Evolutionary conservation across 139 green algal genomes (phyloP).

Genomic region (Tetradesmus obliquus): DNA sequence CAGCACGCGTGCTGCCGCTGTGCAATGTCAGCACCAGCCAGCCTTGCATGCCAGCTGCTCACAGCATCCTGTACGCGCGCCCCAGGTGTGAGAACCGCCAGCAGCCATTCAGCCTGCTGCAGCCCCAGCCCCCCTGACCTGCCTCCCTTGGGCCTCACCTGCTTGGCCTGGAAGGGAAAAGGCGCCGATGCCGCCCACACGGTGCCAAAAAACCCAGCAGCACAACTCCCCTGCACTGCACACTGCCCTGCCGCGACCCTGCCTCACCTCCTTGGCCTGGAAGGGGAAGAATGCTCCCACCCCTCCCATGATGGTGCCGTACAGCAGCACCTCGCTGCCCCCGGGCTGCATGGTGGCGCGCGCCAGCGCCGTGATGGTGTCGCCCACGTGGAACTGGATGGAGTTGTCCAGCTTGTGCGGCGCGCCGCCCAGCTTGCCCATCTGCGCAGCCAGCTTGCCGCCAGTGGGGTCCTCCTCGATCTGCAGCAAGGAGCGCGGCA

Average conservation of each 20-base stretch:
- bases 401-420: slow-evolving; percentile 91
- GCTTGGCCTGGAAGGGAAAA: too few species aligned
- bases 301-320: slow-evolving; percentile 87
- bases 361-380: slow-evolving; percentile 90
- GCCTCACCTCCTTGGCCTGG: slow-evolving; percentile 53
- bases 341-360: slow-evolving; percentile 82
- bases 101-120: too few species aligned
- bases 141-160: too few species aligned
- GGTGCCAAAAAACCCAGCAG: too few species aligned
- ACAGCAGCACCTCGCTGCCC: slow-evolving; percentile 87
- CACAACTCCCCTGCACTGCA: too few species aligned
- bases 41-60: too few species aligned
- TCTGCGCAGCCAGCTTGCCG: slow-evolving; percentile 83
- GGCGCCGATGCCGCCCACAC: too few species aligned
- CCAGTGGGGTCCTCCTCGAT: slow-evolving; percentile 98
- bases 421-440: slow-evolving; percentile 85
- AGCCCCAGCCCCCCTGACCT: neutral
- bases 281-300: slow-evolving; percentile 95
- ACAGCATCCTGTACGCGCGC: too few species aligned
- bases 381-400: slow-evolving; percentile 94
- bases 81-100: too few species aligned
- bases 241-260: too few species aligned
- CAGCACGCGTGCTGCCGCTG: neutral
- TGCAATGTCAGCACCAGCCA: too few species aligned
- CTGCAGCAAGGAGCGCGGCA: slow-evolving; percentile 44